phyloP scores from a whole-genome alignment of 176 grass and related monocot genomes.

The Musa beccarii region DNA sequence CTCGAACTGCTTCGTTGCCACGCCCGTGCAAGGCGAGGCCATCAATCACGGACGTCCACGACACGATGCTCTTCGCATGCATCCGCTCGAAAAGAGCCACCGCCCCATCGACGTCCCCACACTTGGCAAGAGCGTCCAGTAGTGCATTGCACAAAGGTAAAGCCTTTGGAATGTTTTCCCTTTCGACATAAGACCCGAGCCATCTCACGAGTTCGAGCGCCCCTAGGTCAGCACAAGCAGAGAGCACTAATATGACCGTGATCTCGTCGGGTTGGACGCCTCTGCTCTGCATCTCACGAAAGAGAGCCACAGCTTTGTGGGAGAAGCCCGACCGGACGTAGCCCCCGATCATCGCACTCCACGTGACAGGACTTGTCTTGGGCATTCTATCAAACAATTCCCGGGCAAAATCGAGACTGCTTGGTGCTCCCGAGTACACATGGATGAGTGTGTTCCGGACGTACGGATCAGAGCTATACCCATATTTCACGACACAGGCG shows the following conservation, averaged over 20 bases:
- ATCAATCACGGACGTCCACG: conserved; percentile 58
- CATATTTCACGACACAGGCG: conserved; percentile 16
- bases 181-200: conserved; percentile 39
- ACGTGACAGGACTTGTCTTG: conserved; percentile 38
- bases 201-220: conserved; percentile 58
- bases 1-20: conserved; percentile 32
- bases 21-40: conserved; percentile 62
- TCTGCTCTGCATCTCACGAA: conserved; percentile 48
- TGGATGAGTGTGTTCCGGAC: conserved; percentile 27
- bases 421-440: neutral
- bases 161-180: conserved; percentile 27
- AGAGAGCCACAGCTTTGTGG: conserved; percentile 34
- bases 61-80: conserved; percentile 42
- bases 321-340: conserved; percentile 45
- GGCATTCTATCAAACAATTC: conserved; percentile 55
- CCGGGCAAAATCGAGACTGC: conserved; percentile 25
- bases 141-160: conserved; percentile 44
- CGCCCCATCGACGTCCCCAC: conserved; percentile 47
- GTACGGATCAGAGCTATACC: conserved; percentile 1
- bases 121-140: conserved; percentile 48
- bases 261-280: conserved; percentile 38
- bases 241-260: conserved; percentile 36
- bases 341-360: conserved; percentile 68
- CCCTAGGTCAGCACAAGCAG: conserved; percentile 45
- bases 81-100: conserved; percentile 42